Evolutionary conservation across 2,329 filamentous ascomycete species (phyloP), one percentile per base, ranked within the genome.

Genomic region (Colletotrichum melonis): DNA sequence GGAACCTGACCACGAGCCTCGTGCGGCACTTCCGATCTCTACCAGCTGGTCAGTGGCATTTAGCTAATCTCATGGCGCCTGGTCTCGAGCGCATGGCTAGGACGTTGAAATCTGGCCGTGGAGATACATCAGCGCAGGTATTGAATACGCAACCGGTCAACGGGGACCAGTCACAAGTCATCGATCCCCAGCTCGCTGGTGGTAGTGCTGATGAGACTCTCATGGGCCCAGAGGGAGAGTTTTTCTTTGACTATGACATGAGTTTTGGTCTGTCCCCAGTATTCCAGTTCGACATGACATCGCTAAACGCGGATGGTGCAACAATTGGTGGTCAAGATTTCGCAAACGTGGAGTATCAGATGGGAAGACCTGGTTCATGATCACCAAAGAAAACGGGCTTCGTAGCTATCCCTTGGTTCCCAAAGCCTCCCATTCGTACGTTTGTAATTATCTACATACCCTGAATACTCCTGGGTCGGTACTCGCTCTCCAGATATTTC

Each of bases 401-500:
- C n/a, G 4, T 7, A 49, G 19, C 42, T 49, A 9, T 49, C 19
- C 8, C 19, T 49, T 49, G 42, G 0, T 22, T n/a, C 8, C n/a
- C 19, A 9, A 49, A 9, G 19, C 8, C 19, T 22, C 14, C 2
- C 16, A 9, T 24, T 52, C 4, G 19, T 4, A 16, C 2, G 3
- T 28, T 26, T 24, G 16, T n/a, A 1, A 22, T 4, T 24, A 12
- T 12, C 24, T 52, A 75, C 75, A 78, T 77, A 26, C 83, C 83
- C 14, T 78, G 71, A n/a, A 84, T 75, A 6, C 74, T 73, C 79
- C 88, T 87, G 0, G 88, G 86, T 26, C 84, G 73, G 80, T 91
- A 91, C 14, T 82, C 82, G 76, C 88, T 87, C 78, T 91, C 89
- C 63, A 91, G 77, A 77, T 87, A 89, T 69, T 83, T n/a, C 9